Base-by-base conservation (phyloP, 805 yeast species). In the Scheffersomyces spartinae region DNA sequence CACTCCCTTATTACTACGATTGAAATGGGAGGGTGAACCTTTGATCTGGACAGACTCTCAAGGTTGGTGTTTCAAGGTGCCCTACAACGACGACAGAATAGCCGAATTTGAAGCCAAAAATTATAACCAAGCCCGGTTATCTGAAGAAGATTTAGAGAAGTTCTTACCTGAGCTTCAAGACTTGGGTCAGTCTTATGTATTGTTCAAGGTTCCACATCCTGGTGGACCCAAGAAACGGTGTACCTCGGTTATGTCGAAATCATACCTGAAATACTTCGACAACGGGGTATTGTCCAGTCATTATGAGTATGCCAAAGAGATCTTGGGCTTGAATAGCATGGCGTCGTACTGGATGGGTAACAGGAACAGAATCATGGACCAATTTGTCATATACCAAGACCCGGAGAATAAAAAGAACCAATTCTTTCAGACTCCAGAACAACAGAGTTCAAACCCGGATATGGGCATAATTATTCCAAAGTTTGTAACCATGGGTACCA, bases 261-360 rank as follows among this genome's bases (percentile, higher is more conserved):
- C 74, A 3, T 91, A 77, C 41, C 43, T 76, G 15, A 55, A 71
- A 17, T 70, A 64, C 38, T 85, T 81, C 43, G 95, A 86, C 34
- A 69, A 73, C 28, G 85, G 81, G 0, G 51, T 72, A 0, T 49
- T 91, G 27, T 66, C 77, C 1, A 83, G 96, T 0, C 74, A 74
- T 32, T 77, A 70, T 28, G 67, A 68, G 9, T 56, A 71, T 29
- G 96, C 97, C 0, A 64, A 66, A 29, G 78, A 80, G 29, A 94
- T 94, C 2, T 55, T 91, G 23, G 59, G 69, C n/a, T 63, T 82
- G 41, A 83, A 83, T 33, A 73, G 84, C 0, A 60, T 75, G 8
- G 83, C 91, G 18, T 74, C 95, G 6, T 91, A 91, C 49, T 91
- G 99, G 99, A 71, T 80, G 41, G 80, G 95, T 9, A 73, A 88